Evolutionary conservation across 345 rosid genomes (phyloP).

Genomic region (Tarenaya hassleriana): DNA sequence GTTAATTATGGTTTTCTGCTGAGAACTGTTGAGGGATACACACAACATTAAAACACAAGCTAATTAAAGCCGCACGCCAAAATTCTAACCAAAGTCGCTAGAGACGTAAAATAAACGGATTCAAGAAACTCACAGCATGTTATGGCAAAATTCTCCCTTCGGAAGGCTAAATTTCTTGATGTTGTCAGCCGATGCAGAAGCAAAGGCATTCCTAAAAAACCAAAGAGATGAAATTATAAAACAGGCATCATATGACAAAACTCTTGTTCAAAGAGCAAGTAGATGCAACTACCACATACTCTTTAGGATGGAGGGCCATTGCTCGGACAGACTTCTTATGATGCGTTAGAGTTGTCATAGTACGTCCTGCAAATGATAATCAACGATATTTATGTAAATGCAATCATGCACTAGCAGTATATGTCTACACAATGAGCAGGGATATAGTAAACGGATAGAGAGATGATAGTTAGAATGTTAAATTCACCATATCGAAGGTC

Average conservation of each 20-base stretch:
- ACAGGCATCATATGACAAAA: too few species aligned
- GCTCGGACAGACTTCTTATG: slow-evolving; percentile 99
- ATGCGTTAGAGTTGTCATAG: slow-evolving; percentile 89
- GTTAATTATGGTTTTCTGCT: slow-evolving; percentile 91
- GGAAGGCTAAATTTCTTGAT: slow-evolving; percentile 89
- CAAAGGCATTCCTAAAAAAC: slow-evolving; percentile 68
- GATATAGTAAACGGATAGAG: background rate
- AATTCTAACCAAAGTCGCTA: background rate
- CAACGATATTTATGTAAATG: background rate
- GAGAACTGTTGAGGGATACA: slow-evolving; percentile 52
- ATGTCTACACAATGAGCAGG: background rate
- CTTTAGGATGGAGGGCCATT: slow-evolving; percentile 87
- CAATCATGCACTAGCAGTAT: slow-evolving; percentile 9
- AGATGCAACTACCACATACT: slow-evolving; percentile 40
- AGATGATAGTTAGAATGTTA: background rate
- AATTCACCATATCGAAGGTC: slow-evolving; percentile 86
- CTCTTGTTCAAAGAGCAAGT: slow-evolving; percentile 8
- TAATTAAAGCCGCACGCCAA: background rate
- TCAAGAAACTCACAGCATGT: slow-evolving; percentile 82
- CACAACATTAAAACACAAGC: background rate
- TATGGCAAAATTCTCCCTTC: slow-evolving; percentile 85
- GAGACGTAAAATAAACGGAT: slow-evolving; percentile 13
- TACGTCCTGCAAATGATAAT: slow-evolving; percentile 55
- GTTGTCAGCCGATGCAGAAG: slow-evolving; percentile 98
- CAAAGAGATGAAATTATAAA: slow-evolving; percentile 9